Evolutionary conservation across 164 flowering plant species (phyloP), one percentile per base, ranked within the genome.

Genomic region (Houttuynia cordata): DNA sequence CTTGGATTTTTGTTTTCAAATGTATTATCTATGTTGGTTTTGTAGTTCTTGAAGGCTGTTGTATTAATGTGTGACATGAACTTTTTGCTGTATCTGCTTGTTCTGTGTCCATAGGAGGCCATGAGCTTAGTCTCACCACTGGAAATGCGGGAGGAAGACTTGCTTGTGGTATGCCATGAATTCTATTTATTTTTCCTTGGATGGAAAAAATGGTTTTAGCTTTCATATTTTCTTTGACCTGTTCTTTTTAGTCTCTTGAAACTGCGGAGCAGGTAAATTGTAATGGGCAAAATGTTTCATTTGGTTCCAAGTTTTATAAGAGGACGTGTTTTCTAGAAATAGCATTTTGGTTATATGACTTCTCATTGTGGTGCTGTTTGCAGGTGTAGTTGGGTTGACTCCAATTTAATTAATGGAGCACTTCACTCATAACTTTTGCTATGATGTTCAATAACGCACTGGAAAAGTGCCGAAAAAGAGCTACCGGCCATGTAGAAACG

Each of bases 101-200:
- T 58, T 63, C 8, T 65, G 57, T 37, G 51, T 58, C 22, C 70
- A 70, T 58, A 87, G 98, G 98, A 67, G 96, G 96, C 23, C 93
- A 88, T 75, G 96, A 91, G 69, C 98, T 91, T 51, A 91, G 98
- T 70, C 81, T 87, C 47, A 69, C 78, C 74, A 91, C 98, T 24
- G 93, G 96, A 25, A 91, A 91, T 79, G 98, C 96, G 24, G 98
- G 96, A 24, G 98, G 96, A 71, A 80, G 98, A 72, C 74, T 91
- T 80, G 98, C 96, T 53, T 91, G 98, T 70, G 98, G 98, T 88
- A 88, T 68, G 92, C 58, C 51, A n/a, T 55, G 19, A 24, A 19
- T 14, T 14, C 34, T 23, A 30, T 54, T 23, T 24, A 4, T 8
- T 24, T 10, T 15, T 54, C 24, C 21, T n/a, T 52, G 5, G 55